These are phyloP conservation scores for Quaeritorhiza haematococci DNA, from an alignment of 371 early-diverging fungal species.

Conservation along the genomic window DNA sequence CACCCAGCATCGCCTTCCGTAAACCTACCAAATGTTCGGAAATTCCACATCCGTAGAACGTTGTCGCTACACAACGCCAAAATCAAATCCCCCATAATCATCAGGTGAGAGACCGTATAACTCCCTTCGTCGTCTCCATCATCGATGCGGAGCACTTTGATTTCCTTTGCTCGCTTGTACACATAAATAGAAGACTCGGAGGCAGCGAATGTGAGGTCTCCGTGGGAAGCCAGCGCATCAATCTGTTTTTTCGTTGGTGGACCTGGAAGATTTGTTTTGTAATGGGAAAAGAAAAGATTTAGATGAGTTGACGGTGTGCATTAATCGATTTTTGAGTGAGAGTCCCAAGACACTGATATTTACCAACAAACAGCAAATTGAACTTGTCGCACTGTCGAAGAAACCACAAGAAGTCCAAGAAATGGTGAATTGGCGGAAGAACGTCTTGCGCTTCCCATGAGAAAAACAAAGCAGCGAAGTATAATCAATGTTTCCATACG, in stretches of 20 bases:
- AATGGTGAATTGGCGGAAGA: no score
- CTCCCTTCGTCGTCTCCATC: background rate
- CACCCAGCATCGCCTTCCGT: no score
- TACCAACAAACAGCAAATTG: background rate
- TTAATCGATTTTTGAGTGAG: background rate
- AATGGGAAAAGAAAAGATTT: conserved; percentile 17
- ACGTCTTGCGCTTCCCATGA: no score
- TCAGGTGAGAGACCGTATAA: conserved; percentile 31
- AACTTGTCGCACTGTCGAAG: background rate
- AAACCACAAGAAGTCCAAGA: no score
- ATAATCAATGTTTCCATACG: no score
- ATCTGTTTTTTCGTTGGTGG: conserved; percentile 65
- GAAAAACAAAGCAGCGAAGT: no score
- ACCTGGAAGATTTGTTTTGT: conserved; percentile 38
- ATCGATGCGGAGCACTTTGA: conserved; percentile 13
- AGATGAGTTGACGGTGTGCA: conserved; percentile 4
- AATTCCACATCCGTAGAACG: conserved; percentile 71
- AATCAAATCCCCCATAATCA: conserved; percentile 71
- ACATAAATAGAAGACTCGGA: conserved; percentile 57
- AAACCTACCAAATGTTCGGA: conserved; percentile 59
- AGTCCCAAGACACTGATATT: conserved; percentile 2
- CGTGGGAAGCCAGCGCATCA: conserved; percentile 64
- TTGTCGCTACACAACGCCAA: conserved; percentile 79
- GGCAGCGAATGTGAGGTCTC: conserved; percentile 72
- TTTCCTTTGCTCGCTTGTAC: conserved; percentile 72